Base-by-base conservation (phyloP, 306 rosid species). In the Pyrus pyrifolia region DNA sequence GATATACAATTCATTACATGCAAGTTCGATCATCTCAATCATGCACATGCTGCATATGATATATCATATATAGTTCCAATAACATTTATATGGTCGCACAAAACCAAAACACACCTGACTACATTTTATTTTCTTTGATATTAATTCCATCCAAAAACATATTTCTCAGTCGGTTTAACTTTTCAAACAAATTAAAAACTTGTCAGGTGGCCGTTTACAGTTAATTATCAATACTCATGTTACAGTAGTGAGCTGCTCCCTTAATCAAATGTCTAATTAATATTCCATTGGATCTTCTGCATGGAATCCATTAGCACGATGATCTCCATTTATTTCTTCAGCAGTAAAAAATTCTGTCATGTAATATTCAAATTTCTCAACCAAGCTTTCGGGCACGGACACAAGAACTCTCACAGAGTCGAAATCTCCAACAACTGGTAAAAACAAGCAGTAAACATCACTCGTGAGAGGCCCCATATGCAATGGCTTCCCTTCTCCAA, bases 391-490 rank as follows among this genome's bases (percentile, higher is more conserved):
- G 0, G 98, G 97, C 52, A 91, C 76, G 23, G 98, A 93, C 33
- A 93, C 87, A 2, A 81, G 86, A 70, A 91, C 97, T 78, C 90
- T 86, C 61, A 91, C 88, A 8, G 91, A 86, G 4, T 85, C 55
- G 30, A 23, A 38, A 31, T 88, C 92, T 0, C 88, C 92, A 10
- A 35, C 18, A 3, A 89, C 96, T 0, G 98, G 98, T 61, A 93
- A 84, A 85, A 93, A 89, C 77, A 91, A 76, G 82, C 98, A 93
- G 86, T 91, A 93, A 74, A 93, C 80, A 44, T 84, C 97, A 67
- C 98, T 89, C 0, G 91, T 74, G 2, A 93, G 42, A 22, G 98
- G 85, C 11, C 98, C 98, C 96, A 93, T 88, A 3, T 88, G 87
- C 17, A 89, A 6, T 3, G 97, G 81, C 72, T 87, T 89, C 31